These are phyloP conservation scores for Novymonas esmeraldas DNA, from an alignment of 208 protist species.

Conservation along the genomic window DNA sequence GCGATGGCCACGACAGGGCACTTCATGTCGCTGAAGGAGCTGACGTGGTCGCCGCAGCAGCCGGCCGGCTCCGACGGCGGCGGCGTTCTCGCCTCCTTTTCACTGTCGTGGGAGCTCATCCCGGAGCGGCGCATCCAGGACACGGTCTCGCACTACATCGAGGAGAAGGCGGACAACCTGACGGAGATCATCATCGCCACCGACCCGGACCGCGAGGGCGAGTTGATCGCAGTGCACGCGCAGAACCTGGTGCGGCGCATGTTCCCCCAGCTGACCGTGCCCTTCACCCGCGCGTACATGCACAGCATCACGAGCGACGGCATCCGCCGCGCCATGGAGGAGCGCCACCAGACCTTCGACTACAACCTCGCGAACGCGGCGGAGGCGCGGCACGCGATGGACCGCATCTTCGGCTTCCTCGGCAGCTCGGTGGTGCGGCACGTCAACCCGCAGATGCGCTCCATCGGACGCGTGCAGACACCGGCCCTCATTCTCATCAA, in stretches of 20 bases:
- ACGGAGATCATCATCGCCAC: conserved; percentile 92
- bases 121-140: conserved; percentile 81
- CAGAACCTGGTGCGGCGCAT: conserved; percentile 71
- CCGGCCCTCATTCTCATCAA: conserved; percentile 89
- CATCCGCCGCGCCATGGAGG: conserved; percentile 76
- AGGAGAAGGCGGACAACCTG: conserved; percentile 77
- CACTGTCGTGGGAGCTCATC: conserved; percentile 81
- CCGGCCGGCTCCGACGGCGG: conserved; percentile 55
- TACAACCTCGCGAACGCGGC: conserved; percentile 87
- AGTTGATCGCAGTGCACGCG: conserved; percentile 91
- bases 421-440: conserved; percentile 88
- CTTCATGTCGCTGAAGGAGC: conserved; percentile 86
- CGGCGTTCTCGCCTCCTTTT: conserved; percentile 63
- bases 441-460: conserved; percentile 88
- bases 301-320: conserved; percentile 91
- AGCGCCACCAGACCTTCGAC: conserved; percentile 72
- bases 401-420: conserved; percentile 92
- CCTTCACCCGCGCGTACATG: conserved; percentile 92
- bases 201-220: conserved; percentile 91
- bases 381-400: conserved; percentile 90
- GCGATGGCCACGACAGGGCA: conserved; percentile 90
- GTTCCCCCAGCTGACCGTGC: conserved; percentile 78
- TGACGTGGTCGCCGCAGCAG: conserved; percentile 61
- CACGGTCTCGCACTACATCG: conserved; percentile 75
- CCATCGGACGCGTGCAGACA: conserved; percentile 92